Conservation (phyloP, 2,329 filamentous ascomycete species). For the Penicillium psychrosexuale region DNA sequence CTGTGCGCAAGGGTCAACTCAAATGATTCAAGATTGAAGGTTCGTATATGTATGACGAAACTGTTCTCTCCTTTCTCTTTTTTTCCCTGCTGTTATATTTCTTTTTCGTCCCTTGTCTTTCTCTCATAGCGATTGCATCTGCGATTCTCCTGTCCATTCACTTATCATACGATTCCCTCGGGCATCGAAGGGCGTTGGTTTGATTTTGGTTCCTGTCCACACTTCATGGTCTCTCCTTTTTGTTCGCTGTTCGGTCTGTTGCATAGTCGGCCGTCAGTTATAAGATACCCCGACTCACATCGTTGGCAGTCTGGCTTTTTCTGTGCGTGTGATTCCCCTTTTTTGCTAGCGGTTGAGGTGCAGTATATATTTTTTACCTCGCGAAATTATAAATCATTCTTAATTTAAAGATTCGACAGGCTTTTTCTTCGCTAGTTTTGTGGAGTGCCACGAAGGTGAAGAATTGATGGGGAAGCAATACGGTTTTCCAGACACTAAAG, state of each 20-base stretch:
- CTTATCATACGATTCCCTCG: background rate
- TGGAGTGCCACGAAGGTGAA: too few species aligned
- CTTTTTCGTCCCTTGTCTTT: conserved; percentile 14
- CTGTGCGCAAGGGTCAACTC: conserved; percentile 41
- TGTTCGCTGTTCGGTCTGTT: background rate
- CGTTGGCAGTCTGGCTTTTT: background rate
- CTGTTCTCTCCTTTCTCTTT: background rate
- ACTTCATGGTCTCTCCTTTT: background rate
- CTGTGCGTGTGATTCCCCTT: background rate
- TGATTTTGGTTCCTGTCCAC: background rate
- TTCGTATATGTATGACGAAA: conserved; percentile 11
- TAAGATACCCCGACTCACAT: conserved; percentile 1
- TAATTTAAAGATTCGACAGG: background rate
- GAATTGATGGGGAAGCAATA: too few species aligned
- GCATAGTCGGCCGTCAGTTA: background rate
- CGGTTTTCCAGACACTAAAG: too few species aligned
- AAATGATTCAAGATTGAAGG: conserved; percentile 20
- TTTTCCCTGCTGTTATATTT: conserved; percentile 1
- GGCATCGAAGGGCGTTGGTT: background rate
- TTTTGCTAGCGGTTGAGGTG: background rate
- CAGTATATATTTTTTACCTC: background rate
- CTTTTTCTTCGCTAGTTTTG: background rate
- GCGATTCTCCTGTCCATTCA: background rate
- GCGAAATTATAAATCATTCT: background rate
- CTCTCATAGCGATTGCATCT: conserved; percentile 17